A percentile compares a stretch with the other conserved stretches of the same genome.
phyloP scores from a whole-genome alignment of 768 basidiomycete genomes.

The Exidia glandulosa region DNA sequence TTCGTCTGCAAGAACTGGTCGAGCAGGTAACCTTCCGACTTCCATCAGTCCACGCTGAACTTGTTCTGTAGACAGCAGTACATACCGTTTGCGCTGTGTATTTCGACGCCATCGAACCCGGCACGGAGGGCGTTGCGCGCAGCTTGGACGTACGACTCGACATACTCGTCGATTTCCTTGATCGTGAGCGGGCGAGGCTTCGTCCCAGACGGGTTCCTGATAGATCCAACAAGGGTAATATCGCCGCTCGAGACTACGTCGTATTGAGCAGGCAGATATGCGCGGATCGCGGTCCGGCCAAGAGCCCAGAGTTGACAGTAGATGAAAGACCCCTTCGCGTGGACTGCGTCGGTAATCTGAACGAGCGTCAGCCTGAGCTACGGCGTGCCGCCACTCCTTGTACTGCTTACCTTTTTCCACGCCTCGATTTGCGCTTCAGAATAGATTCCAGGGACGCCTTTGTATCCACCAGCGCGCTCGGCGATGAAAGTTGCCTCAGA shows the following conservation, averaged over 20 bases:
- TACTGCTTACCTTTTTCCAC: constrained; percentile 39
- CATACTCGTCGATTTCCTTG: constrained; percentile 39
- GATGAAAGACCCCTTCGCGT: constrained; percentile 40
- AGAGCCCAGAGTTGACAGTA: constrained; percentile 50
- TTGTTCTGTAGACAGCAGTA: constrained; percentile 11
- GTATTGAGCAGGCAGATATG: background rate
- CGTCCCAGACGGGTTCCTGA: background rate
- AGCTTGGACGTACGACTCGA: constrained; percentile 37
- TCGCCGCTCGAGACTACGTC: constrained; percentile 2
- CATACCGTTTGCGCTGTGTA: constrained; percentile 13
- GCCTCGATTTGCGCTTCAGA: constrained; percentile 42
- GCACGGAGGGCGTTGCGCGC: constrained; percentile 39
- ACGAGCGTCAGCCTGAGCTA: constrained; percentile 3
- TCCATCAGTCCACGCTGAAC: constrained; percentile 5
- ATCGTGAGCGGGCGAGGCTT: constrained; percentile 30
- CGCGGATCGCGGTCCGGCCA: constrained; percentile 28
- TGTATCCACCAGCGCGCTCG: constrained; percentile 16
- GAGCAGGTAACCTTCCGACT: constrained; percentile 33
- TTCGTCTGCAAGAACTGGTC: constrained; percentile 47
- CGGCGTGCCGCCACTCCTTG: no score
- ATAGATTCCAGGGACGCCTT: constrained; percentile 53
- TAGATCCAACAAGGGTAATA: background rate
- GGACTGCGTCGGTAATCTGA: constrained; percentile 49
- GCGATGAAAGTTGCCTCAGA: constrained; percentile 25
- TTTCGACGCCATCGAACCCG: constrained; percentile 59